Base-by-base conservation (phyloP, 352 stramenopile species). In the Thalassiosira livingstoniorum region DNA sequence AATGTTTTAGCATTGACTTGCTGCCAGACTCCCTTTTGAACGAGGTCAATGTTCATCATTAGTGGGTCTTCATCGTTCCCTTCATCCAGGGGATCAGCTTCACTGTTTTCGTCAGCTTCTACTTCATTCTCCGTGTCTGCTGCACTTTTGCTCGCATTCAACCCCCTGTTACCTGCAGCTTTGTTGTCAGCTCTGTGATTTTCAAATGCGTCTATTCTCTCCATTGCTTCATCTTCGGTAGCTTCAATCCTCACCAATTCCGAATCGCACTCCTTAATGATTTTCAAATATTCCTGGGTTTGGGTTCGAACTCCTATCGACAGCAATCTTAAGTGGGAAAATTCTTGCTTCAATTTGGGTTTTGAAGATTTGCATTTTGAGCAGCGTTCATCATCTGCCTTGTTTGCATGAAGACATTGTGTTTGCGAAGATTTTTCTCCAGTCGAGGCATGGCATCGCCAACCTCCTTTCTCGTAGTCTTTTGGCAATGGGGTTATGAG, bases 31-130 rank as follows among this genome's bases (percentile, higher is more conserved):
- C 80, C 80, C 32, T 34, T 42, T 25, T 82, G 63, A 5, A 86
- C 51, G 37, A 87, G 54, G 45, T 87, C 76, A 7, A 83, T 54
- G 70, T 87, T 71, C 75, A 87, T 87, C 47, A 85, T 75, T 29
- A 84, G 64, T 39, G 25, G 21, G 15, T 79, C 61, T 7, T 83
- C 66, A 31, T 61, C n/a, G n/a, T n/a, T n/a, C n/a, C n/a, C n/a
- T n/a, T n/a, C n/a, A n/a, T n/a, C n/a, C n/a, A n/a, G n/a, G n/a
- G n/a, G n/a, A n/a, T n/a, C n/a, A n/a, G n/a, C n/a, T n/a, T n/a
- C n/a, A n/a, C n/a, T n/a, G n/a, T n/a, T n/a, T n/a, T n/a, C n/a
- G n/a, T n/a, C n/a, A n/a, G n/a, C n/a, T n/a, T n/a, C n/a, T n/a
- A n/a, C 42, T 23, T 74, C 63, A 42, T 37, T 54, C 35, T 58